phyloP scores from a whole-genome alignment of 257 asterid species.

The Henckelia pumila region DNA sequence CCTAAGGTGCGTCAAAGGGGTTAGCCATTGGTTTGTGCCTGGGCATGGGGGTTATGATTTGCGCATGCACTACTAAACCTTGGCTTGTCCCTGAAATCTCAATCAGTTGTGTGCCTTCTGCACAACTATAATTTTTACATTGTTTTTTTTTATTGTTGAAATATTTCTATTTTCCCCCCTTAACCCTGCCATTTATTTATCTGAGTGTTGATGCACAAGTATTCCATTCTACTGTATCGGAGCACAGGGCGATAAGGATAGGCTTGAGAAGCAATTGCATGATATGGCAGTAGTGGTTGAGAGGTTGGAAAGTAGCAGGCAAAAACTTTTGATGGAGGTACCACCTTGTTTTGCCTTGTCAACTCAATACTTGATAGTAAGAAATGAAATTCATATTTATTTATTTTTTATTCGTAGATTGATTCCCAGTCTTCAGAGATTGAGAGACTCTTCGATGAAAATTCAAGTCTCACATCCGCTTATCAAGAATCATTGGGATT shows the following conservation, averaged over 20 bases:
- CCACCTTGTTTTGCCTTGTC: constrained; percentile 18
- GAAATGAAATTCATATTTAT: constrained; percentile 27
- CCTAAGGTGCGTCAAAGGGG: too few relatives aligned
- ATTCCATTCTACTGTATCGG: constrained; percentile 17
- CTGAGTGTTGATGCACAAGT: constrained; percentile 9
- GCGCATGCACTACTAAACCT: too few relatives aligned
- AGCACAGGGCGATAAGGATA: constrained; percentile 80
- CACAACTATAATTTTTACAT: constrained; percentile 13
- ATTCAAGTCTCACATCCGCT: constrained; percentile 67
- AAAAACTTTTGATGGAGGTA: constrained; percentile 88
- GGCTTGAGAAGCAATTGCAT: constrained; percentile 87
- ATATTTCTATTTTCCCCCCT: constrained; percentile 6
- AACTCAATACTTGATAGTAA: constrained; percentile 19
- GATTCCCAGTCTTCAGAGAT: constrained; percentile 97
- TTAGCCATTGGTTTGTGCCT: too few relatives aligned
- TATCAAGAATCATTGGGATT: constrained; percentile 74
- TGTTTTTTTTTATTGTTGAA: neutral
- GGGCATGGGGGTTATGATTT: too few relatives aligned
- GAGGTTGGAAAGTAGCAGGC: constrained; percentile 88
- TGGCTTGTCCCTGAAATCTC: too few relatives aligned
- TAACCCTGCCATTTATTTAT: neutral
- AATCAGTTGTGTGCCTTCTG: neutral
- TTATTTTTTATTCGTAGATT: constrained; percentile 49
- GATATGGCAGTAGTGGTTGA: constrained; percentile 94
- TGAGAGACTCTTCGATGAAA: constrained; percentile 89